Percentiles rank a stretch among this genome's conserved stretches.
These are phyloP conservation scores for Amanita pallidorosea DNA, from an alignment of 768 basidiomycete genomes.

Conservation along the genomic window DNA sequence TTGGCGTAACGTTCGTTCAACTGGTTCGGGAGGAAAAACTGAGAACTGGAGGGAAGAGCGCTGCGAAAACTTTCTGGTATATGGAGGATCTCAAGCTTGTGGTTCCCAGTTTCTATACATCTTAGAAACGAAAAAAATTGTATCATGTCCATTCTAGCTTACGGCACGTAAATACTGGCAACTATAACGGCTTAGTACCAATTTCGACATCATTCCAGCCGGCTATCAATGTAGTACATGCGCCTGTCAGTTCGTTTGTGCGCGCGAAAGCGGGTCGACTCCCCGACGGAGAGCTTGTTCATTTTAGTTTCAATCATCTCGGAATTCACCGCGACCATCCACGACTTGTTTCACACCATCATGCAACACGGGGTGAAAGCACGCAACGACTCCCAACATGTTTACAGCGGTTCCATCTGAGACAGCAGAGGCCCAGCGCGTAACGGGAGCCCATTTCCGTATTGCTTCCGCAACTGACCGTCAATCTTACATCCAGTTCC, in stretches of 20 bases:
- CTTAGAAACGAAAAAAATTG: slow-evolving; percentile 1
- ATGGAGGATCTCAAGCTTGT: slow-evolving; percentile 27
- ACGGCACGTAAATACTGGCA: too few species aligned
- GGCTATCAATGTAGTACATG: too few species aligned
- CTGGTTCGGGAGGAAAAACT: slow-evolving; percentile 28
- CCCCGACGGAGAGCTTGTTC: slow-evolving; percentile 5
- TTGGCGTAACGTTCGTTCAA: slow-evolving; percentile 63
- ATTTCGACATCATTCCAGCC: too few species aligned
- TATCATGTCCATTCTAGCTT: neutral
- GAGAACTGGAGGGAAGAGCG: slow-evolving; percentile 19
- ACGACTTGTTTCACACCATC: neutral
- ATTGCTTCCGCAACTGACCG: neutral
- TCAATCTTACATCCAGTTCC: neutral
- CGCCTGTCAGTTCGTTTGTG: neutral
- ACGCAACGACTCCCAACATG: neutral
- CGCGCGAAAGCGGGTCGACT: slow-evolving; percentile 7
- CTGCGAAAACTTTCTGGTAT: slow-evolving; percentile 27
- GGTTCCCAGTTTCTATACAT: slow-evolving; percentile 28
- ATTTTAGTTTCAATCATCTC: neutral
- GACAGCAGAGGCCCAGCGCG: neutral
- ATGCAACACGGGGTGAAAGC: neutral
- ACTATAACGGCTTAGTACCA: too few species aligned
- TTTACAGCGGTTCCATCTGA: neutral
- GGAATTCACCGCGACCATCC: neutral
- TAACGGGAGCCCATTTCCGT: neutral